Percentiles rank a stretch among this genome's conserved stretches.
Conservation (phyloP, 1,284 basidiomycete species). For the Leccinum proliferum region DNA sequence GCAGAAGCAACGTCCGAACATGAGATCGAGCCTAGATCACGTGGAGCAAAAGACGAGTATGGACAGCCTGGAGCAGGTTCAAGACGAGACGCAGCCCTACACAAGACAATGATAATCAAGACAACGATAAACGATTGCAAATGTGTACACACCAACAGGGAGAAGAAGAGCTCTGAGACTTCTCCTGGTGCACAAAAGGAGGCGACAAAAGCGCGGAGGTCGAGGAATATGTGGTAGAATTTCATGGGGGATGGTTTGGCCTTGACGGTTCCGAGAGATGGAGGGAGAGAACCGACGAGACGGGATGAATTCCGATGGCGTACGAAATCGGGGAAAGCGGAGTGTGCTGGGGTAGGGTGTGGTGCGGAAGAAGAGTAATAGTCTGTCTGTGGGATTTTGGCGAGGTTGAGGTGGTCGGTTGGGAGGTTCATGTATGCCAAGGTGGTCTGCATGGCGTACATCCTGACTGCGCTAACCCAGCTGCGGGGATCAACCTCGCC, state of each 20-base stretch:
- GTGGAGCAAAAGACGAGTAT: neutral
- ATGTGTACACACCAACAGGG: constrained; percentile 23
- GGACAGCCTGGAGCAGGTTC: no score
- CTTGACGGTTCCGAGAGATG: constrained; percentile 12
- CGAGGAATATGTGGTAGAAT: constrained; percentile 87
- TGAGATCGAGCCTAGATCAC: neutral
- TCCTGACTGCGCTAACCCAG: constrained; percentile 83
- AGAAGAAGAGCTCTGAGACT: constrained; percentile 91
- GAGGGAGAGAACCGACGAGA: constrained; percentile 42
- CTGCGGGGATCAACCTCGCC: constrained; percentile 68
- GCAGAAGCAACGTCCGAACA: neutral
- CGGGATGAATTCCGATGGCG: constrained; percentile 44
- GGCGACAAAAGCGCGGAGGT: constrained; percentile 89
- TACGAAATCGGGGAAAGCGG: constrained; percentile 57
- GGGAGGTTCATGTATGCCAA: constrained; percentile 75
- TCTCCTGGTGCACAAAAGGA: constrained; percentile 87
- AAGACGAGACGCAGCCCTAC: no score
- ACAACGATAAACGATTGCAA: no score
- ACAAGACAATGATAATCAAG: no score
- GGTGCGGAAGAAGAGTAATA: constrained; percentile 34
- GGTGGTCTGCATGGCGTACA: constrained; percentile 83
- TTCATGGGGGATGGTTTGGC: constrained; percentile 49
- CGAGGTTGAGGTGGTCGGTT: constrained; percentile 33
- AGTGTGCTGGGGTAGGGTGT: constrained; percentile 57
- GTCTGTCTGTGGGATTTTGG: constrained; percentile 32